Percentiles rank a stretch among this genome's conserved stretches.
These are phyloP conservation scores for Endocladia muricata DNA, from an alignment of 31 red algal genomes.

Conservation along the genomic window DNA sequence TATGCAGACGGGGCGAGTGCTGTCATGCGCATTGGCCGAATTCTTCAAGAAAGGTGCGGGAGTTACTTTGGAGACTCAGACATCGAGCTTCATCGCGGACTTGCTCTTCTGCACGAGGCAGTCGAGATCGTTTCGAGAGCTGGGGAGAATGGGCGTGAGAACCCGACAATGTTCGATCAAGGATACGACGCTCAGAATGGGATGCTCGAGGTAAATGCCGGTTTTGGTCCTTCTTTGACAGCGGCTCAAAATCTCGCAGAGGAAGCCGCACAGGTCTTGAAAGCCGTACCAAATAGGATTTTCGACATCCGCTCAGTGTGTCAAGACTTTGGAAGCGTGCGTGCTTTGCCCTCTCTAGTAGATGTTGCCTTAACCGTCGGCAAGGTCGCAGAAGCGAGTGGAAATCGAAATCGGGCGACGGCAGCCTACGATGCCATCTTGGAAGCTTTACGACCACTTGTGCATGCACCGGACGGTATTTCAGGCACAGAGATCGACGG, in stretches of 20 bases:
- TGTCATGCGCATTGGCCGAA: conserved; percentile 36
- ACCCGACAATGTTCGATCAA: no score
- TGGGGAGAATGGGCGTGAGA: background rate
- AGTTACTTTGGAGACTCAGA: conserved; percentile 76
- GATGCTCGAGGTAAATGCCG: conserved; percentile 17
- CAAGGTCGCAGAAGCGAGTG: conserved; percentile 23
- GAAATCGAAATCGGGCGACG: conserved; percentile 34
- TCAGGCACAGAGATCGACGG: no score
- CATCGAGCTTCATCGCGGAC: conserved; percentile 64
- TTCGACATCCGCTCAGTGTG: conserved; percentile 63
- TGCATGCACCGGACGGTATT: no score
- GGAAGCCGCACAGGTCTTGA: conserved; percentile 57
- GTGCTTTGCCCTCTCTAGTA: conserved; percentile 48
- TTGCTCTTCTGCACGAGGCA: conserved; percentile 70
- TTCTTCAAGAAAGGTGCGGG: conserved; percentile 65
- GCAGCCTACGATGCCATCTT: conserved; percentile 55
- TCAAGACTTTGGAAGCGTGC: conserved; percentile 44
- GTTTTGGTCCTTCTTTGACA: conserved; percentile 18
- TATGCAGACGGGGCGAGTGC: conserved; percentile 45
- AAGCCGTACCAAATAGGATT: conserved; percentile 60
- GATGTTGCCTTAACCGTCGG: conserved; percentile 54
- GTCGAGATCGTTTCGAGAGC: background rate
- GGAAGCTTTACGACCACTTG: conserved; percentile 16
- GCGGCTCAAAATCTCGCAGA: conserved; percentile 42
- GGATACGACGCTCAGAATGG: no score